These are phyloP conservation scores for Chytriomyces confervae DNA, from an alignment of 192 early-diverging fungal genomes.

Conservation along the genomic window DNA sequence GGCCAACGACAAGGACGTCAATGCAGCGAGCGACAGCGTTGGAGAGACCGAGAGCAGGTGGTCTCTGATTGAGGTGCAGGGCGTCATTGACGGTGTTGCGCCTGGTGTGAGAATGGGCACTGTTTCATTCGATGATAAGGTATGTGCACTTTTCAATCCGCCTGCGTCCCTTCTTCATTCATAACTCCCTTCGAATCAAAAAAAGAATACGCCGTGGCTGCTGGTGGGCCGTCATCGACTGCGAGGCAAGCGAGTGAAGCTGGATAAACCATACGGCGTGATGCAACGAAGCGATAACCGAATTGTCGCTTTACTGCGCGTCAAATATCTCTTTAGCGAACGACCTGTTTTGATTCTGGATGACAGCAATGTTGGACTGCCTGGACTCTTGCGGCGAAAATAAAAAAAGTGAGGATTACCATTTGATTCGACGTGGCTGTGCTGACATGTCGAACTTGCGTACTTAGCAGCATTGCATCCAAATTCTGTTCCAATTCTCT, in stretches of 20 bases:
- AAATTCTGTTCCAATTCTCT: no score
- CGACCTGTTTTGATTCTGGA: conserved; percentile 21
- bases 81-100: conserved; percentile 1
- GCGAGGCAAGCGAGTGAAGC: conserved; percentile 8
- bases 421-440: not conserved
- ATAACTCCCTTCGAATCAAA: not conserved
- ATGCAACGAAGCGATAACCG: not conserved
- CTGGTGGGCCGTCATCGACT: conserved; percentile 22
- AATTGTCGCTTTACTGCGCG: conserved; percentile 2
- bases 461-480: no score
- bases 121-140: conserved; percentile 17
- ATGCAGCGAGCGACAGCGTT: not conserved
- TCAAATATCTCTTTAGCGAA: conserved; percentile 31
- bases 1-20: not conserved
- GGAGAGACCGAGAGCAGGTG: not conserved
- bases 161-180: not conserved
- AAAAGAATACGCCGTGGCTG: conserved; percentile 14
- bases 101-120: not conserved
- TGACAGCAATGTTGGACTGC: conserved; percentile 20
- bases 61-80: conserved; percentile 30
- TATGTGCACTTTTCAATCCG: not conserved
- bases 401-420: not conserved
- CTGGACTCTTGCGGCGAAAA: not conserved
- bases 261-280: conserved; percentile 17
- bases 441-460: no score